phyloP scores from a whole-genome alignment of 139 green algal genomes.

The Chlamydomonas sphaeroides region DNA sequence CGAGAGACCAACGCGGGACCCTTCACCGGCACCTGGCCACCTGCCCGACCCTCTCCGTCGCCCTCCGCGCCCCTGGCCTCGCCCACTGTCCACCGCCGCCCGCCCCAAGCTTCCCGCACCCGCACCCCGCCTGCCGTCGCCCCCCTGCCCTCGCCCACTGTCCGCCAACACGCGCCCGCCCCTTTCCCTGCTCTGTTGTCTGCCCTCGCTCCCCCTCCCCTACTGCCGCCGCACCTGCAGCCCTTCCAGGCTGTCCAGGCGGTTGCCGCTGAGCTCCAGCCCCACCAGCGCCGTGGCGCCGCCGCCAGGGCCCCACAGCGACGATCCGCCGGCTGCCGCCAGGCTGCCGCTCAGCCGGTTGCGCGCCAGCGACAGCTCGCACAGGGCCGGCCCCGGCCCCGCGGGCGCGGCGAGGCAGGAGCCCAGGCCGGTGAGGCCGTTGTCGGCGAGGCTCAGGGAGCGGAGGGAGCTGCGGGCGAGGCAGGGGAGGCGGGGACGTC shows the following conservation, averaged over 20 bases:
- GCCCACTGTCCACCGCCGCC: too few relatives aligned
- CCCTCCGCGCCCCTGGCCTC: too few relatives aligned
- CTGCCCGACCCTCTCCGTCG: too few relatives aligned
- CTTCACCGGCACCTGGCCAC: too few relatives aligned
- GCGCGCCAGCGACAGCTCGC: not conserved
- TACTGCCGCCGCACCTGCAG: not conserved
- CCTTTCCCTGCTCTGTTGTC: too few relatives aligned
- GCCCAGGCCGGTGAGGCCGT: constrained; percentile 2
- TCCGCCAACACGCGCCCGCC: too few relatives aligned
- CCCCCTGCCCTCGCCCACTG: too few relatives aligned
- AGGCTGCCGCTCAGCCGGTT: constrained; percentile 1
- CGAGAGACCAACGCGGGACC: too few relatives aligned
- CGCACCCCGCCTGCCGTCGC: too few relatives aligned
- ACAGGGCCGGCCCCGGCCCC: too few relatives aligned
- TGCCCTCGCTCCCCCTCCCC: too few relatives aligned
- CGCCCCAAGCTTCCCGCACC: too few relatives aligned
- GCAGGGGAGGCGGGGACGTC: not conserved
- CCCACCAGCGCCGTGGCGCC: not conserved
- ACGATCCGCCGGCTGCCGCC: not conserved
- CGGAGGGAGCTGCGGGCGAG: not conserved
- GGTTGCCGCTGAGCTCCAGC: constrained; percentile 27
- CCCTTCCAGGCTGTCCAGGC: constrained; percentile 6
- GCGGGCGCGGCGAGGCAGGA: not conserved
- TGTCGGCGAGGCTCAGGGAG: constrained; percentile 20
- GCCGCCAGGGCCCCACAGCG: not conserved